Evolutionary conservation across 768 basidiomycete species (phyloP).

Genomic region (Serendipita indica): DNA sequence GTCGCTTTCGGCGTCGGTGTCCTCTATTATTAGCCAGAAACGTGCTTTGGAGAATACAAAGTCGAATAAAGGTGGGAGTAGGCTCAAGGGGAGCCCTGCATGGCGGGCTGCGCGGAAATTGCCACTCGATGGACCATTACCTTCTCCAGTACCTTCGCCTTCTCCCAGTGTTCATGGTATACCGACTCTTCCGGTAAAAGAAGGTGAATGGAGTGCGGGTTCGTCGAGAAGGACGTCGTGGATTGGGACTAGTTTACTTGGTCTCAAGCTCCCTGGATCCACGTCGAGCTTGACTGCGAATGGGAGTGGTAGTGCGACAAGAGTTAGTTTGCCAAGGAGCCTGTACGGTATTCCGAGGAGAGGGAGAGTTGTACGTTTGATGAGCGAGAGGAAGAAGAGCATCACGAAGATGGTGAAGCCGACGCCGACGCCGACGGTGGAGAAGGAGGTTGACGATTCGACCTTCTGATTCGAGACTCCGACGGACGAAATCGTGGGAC

Average conservation of each 20-base stretch:
- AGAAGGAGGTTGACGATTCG: not conserved
- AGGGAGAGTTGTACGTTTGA: not conserved
- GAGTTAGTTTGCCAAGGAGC: slow-evolving; percentile 8
- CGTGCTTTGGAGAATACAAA: not conserved
- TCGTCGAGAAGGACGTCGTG: slow-evolving; percentile 4
- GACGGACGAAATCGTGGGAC: not conserved
- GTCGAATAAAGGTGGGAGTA: not conserved
- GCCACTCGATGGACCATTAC: not conserved
- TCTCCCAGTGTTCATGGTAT: not conserved
- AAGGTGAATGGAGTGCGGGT: not conserved
- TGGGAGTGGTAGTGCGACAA: not conserved
- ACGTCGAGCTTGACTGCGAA: not conserved
- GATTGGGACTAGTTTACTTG: not conserved
- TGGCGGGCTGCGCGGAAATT: not conserved
- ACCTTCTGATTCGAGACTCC: not conserved
- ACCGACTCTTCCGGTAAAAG: not conserved
- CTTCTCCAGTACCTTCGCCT: not conserved
- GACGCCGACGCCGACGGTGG: not conserved
- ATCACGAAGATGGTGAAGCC: not conserved
- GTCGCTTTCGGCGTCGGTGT: not conserved
- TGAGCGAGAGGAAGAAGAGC: not conserved
- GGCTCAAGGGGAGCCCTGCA: slow-evolving; percentile 5
- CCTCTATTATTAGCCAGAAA: not conserved
- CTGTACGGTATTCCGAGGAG: not conserved
- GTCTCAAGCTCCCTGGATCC: not conserved